Base-by-base conservation (phyloP, 768 basidiomycete species). In the Tricholoma furcatifolium region DNA sequence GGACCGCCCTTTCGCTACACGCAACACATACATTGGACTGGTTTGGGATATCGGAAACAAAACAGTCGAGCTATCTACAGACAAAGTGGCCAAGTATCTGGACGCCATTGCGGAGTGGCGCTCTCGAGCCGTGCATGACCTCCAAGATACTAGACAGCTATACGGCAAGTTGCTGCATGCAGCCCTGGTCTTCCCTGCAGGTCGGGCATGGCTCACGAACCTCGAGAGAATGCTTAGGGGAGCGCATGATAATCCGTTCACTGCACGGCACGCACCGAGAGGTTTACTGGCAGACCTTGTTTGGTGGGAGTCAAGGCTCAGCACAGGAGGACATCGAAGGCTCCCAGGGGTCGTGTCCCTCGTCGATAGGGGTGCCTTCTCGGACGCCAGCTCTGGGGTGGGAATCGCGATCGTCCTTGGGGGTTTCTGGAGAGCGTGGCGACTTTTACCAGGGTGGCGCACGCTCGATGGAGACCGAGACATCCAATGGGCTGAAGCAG, bases 361-460 rank as follows among this genome's bases (percentile, higher is more conserved):
- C n/a, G n/a, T n/a, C n/a, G n/a, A n/a, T n/a, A n/a, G n/a, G n/a
- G 18, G 43, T 0, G 70, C 70, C 4, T 74, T 60, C 57, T 75
- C 67, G 0, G 64, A 75, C 53, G 67, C 70, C 1, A 67, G 66
- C 56, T 62, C 63, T 17, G 45, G 55, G 5, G 31, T 58, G 7
- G 61, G 67, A 1, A 64, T 71, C 18, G 58, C 58, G 4, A 65
- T 72, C 36, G 32, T 50, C 45, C 54, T 71, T n/a, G n/a, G n/a
- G n/a, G n/a, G n/a, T n/a, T n/a, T n/a, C n/a, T n/a, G n/a, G n/a
- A n/a, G n/a, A n/a, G 66, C 69, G 0, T 71, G 66, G 64, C 2
- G 32, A 0, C 66, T 73, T 15, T 7, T 59, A 6, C 64, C 58
- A 1, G 63, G 60, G 0, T 74, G 70, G 72, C 4, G 60, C 3